Conservation (phyloP, 1,139 yeast species). For the Yamadazyma kanchanaburiensis region DNA sequence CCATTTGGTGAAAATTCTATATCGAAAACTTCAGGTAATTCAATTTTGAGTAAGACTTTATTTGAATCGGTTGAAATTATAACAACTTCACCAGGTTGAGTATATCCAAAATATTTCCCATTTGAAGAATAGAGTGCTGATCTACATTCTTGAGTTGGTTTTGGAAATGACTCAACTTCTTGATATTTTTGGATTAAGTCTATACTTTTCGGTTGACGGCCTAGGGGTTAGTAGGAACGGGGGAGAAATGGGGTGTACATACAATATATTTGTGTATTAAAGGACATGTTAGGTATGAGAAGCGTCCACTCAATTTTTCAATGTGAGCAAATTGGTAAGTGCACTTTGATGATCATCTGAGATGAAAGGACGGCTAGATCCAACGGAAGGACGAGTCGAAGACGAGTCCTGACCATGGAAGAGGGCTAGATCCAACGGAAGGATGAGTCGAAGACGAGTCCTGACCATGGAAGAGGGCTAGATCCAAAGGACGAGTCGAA, state of each 20-base stretch:
- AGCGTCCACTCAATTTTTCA: conserved; percentile 10
- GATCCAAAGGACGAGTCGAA: too few species aligned
- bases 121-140: conserved; percentile 48
- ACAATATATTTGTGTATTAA: conserved; percentile 42
- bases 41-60: conserved; percentile 37
- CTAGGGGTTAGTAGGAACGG: conserved; percentile 23
- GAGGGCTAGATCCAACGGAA: too few species aligned
- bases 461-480: too few species aligned
- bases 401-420: too few species aligned
- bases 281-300: conserved; percentile 22
- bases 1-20: conserved; percentile 86
- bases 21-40: conserved; percentile 67
- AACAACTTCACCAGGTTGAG: conserved; percentile 54
- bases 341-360: conserved; percentile 1
- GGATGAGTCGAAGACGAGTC: too few species aligned
- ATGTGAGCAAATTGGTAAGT: conserved; percentile 2
- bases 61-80: conserved; percentile 44
- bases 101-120: conserved; percentile 56
- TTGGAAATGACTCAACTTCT: conserved; percentile 31
- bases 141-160: conserved; percentile 40
- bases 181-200: conserved; percentile 54
- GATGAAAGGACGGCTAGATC: too few species aligned
- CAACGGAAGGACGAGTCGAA: too few species aligned
- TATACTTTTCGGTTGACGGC: conserved; percentile 62
- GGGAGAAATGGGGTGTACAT: conserved; percentile 18